phyloP scores from a whole-genome alignment of 768 basidiomycete genomes.

The Tulasnella sp. region DNA sequence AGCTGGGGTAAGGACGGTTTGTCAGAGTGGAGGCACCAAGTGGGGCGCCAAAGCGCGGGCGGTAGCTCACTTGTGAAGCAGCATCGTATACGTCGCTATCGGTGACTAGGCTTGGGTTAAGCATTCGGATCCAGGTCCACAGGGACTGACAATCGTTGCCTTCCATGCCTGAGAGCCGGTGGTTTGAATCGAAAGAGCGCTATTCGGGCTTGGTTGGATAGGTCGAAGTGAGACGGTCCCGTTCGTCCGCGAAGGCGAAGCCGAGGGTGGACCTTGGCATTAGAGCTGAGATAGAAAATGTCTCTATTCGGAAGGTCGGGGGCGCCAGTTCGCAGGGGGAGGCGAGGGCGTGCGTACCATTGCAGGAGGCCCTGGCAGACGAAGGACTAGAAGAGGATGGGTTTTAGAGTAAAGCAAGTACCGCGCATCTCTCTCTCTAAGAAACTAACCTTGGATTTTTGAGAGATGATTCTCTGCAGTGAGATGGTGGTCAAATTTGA shows the following conservation, averaged over 20 bases:
- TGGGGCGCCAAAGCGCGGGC: too few species aligned
- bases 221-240: neutral
- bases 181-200: neutral
- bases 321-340: constrained; percentile 4
- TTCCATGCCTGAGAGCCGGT: neutral
- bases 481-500: neutral
- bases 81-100: constrained; percentile 8
- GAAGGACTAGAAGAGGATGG: neutral
- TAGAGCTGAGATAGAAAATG: neutral
- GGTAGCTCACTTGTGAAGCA: neutral
- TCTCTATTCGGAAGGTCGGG: constrained; percentile 5
- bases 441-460: neutral
- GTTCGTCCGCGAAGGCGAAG: neutral
- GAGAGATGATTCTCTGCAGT: neutral
- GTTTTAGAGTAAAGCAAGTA: neutral
- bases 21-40: neutral
- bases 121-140: neutral
- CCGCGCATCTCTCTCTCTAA: accelerated
- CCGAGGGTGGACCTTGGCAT: neutral
- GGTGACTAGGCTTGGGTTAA: neutral
- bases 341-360: neutral
- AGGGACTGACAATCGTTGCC: neutral
- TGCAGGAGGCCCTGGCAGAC: neutral
- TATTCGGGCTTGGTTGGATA: neutral
- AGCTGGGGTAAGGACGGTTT: neutral